Percentiles rank a stretch among this genome's conserved stretches.
Conservation (phyloP, 2,329 filamentous ascomycete genomes). For the Paecilomyces dactylethromorphus region DNA sequence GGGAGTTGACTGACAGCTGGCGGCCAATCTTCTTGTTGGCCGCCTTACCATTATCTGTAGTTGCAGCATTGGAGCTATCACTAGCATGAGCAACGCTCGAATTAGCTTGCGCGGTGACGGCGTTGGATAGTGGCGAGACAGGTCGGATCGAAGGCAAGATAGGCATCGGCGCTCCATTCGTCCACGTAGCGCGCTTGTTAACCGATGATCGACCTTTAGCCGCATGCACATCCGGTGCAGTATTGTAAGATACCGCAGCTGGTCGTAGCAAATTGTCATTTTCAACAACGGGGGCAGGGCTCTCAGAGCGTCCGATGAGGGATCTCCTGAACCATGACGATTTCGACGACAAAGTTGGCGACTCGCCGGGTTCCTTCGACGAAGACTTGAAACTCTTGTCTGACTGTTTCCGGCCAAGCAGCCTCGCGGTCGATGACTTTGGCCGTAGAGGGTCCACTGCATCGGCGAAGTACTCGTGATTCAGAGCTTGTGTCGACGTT, state of each 20-base stretch:
- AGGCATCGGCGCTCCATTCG: conserved; percentile 81
- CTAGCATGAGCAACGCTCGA: conserved; percentile 52
- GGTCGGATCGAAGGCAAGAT: conserved; percentile 92
- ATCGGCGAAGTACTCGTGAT: conserved; percentile 90
- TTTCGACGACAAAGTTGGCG: conserved; percentile 63
- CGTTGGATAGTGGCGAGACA: conserved; percentile 92
- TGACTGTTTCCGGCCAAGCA: conserved; percentile 85
- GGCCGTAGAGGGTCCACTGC: conserved; percentile 85
- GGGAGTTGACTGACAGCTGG: conserved; percentile 86
- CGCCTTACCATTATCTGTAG: conserved; percentile 52
- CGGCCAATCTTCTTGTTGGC: conserved; percentile 85
- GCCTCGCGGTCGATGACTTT: conserved; percentile 79
- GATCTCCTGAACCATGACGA: conserved; percentile 97
- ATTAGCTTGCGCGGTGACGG: conserved; percentile 82
- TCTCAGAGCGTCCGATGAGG: conserved; percentile 72
- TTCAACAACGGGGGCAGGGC: conserved; percentile 52
- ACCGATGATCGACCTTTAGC: conserved; percentile 52
- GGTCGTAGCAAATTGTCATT: conserved; percentile 31
- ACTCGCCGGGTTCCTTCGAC: conserved; percentile 57
- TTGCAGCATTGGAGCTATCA: conserved; percentile 31
- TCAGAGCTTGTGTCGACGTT: conserved; percentile 87
- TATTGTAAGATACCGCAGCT: conserved; percentile 36
- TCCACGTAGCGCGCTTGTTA: conserved; percentile 88
- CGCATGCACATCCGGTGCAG: conserved; percentile 36
- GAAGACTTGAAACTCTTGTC: conserved; percentile 61